These are phyloP conservation scores for Dimocarpus longan DNA, from an alignment of 345 rosid genomes.

Conservation along the genomic window DNA sequence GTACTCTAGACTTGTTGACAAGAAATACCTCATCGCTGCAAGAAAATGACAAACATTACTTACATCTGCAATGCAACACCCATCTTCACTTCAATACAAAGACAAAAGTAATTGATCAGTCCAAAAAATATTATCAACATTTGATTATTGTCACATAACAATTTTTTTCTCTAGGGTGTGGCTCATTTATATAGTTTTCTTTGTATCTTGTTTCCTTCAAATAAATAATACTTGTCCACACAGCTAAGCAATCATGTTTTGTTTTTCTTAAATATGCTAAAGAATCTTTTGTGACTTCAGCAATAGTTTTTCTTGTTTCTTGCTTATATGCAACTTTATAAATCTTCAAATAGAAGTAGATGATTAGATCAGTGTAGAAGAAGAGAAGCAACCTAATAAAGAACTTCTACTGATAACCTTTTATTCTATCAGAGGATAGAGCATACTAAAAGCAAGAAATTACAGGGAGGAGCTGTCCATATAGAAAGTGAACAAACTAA, in stretches of 20 bases:
- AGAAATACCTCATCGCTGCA: background rate
- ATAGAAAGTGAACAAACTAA: background rate
- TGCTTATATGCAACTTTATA: background rate
- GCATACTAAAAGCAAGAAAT: background rate
- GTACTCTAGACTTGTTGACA: background rate
- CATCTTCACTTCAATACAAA: slow-evolving; percentile 6
- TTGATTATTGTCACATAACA: background rate
- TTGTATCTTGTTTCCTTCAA: background rate
- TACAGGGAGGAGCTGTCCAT: background rate
- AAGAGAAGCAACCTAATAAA: background rate
- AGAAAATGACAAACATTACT: background rate
- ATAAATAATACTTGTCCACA: background rate
- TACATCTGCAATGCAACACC: background rate
- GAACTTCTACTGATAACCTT: background rate
- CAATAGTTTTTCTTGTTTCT: background rate
- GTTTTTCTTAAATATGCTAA: background rate
- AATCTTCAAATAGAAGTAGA: background rate
- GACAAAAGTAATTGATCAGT: background rate
- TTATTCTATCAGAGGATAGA: background rate
- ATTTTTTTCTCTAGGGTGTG: background rate
- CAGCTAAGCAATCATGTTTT: background rate
- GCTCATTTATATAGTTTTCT: background rate
- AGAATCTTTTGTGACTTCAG: background rate
- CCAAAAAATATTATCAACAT: background rate
- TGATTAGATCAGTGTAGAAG: background rate